These are phyloP conservation scores for Narthecium ossifragum DNA, from an alignment of 106 monocot species.

Conservation along the genomic window DNA sequence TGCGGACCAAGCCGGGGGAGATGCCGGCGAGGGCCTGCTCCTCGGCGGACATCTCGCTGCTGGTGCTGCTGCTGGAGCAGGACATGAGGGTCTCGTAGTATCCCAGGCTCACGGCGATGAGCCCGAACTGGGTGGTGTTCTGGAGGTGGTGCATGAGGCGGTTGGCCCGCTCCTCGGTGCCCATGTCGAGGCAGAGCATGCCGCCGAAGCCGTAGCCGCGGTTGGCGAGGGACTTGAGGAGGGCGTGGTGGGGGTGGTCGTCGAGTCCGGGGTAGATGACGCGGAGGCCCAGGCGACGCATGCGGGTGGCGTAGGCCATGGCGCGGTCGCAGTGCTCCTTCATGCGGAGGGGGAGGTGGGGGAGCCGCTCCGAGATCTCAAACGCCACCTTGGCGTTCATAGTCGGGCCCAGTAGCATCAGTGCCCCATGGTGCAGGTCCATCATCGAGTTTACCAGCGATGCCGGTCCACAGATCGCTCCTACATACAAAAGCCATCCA, in stretches of 20 bases:
- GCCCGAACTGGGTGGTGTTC: conserved; percentile 86
- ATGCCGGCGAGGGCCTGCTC: conserved; percentile 74
- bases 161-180: conserved; percentile 76
- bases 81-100: conserved; percentile 99
- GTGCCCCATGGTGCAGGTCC: conserved; percentile 77
- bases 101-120: conserved; percentile 94
- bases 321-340: conserved; percentile 85
- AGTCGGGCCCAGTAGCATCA: conserved; percentile 87
- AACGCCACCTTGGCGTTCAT: conserved; percentile 98
- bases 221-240: conserved; percentile 67
- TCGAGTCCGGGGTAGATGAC: conserved; percentile 88
- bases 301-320: conserved; percentile 50
- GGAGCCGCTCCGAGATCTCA: conserved; percentile 83
- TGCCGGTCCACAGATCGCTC: conserved; percentile 82
- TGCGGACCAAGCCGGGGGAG: conserved; percentile 69
- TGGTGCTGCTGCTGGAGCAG: conserved; percentile 93
- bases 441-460: conserved; percentile 85
- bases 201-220: conserved; percentile 84
- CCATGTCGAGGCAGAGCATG: conserved; percentile 97
- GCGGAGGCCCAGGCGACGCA: conserved; percentile 60
- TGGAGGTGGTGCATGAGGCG: conserved; percentile 86
- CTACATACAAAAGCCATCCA: conserved; percentile 32
- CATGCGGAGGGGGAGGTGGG: conserved; percentile 85
- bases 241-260: conserved; percentile 71
- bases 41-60: conserved; percentile 71